A percentile compares a stretch with the other conserved stretches of the same genome.
Evolutionary conservation across 169 alveolate species (phyloP).

Genomic region (Theileria parva): DNA sequence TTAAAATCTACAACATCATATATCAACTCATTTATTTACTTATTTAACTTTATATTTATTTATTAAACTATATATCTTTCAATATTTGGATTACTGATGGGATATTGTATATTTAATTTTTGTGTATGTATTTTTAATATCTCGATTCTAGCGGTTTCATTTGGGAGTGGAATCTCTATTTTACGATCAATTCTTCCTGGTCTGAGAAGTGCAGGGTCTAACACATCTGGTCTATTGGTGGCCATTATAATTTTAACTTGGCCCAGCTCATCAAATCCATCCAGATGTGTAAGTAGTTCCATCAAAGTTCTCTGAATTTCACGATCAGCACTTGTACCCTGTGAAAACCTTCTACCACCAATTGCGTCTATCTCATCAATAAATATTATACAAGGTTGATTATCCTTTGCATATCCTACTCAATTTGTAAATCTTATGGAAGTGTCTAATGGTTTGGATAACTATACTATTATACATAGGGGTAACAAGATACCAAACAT

Average conservation of each 20-base stretch:
- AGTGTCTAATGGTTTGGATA: background rate
- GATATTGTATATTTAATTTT: constrained; percentile 94
- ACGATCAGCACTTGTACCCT: constrained; percentile 98
- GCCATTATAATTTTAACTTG: constrained; percentile 99
- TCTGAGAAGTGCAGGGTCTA: constrained; percentile 99
- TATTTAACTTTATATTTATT: background rate
- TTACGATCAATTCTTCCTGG: constrained; percentile 99
- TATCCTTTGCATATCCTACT: constrained; percentile 94
- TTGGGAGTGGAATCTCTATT: constrained; percentile 98
- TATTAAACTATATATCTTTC: background rate
- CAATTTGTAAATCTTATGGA: background rate
- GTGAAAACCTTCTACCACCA: constrained; percentile 97
- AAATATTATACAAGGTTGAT: constrained; percentile 98
- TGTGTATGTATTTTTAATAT: constrained; percentile 95
- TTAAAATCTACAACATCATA: constrained; percentile 82
- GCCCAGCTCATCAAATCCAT: constrained; percentile 99
- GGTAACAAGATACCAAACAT: constrained; percentile 88
- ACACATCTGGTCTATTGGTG: constrained; percentile 98
- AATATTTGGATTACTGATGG: constrained; percentile 73
- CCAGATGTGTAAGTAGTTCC: constrained; percentile 95
- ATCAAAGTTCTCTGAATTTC: constrained; percentile 98
- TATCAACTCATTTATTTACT: background rate
- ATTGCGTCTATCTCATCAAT: constrained; percentile 99
- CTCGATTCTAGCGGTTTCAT: constrained; percentile 93
- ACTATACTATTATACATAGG: background rate